Evolutionary conservation across 768 basidiomycete species (phyloP).

Genomic region (Leccinum uliginosum): DNA sequence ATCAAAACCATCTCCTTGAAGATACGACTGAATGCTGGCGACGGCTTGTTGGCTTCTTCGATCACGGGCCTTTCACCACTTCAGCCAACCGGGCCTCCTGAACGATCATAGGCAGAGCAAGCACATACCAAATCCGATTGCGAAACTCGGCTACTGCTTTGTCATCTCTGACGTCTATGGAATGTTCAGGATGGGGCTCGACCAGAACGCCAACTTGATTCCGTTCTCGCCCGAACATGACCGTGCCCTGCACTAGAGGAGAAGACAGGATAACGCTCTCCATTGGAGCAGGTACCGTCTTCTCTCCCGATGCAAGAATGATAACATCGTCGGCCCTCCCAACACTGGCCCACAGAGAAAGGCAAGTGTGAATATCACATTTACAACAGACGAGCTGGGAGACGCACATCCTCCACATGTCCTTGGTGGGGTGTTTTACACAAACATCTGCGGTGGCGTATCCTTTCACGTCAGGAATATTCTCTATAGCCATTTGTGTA

Average conservation of each 20-base stretch:
- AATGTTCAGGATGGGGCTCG: slow-evolving; percentile 17
- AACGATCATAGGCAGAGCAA: not conserved
- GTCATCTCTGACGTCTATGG: slow-evolving; percentile 21
- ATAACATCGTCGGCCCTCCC: slow-evolving; percentile 36
- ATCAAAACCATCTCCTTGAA: slow-evolving; percentile 54
- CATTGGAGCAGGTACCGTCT: slow-evolving; percentile 27
- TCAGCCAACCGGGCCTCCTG: not conserved
- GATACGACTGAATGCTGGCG: slow-evolving; percentile 41
- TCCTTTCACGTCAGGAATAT: slow-evolving; percentile 36
- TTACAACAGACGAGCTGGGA: rapidly evolving
- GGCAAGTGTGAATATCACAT: not conserved
- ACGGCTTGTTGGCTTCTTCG: slow-evolving; percentile 39
- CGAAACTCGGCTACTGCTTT: slow-evolving; percentile 25
- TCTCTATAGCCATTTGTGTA: slow-evolving; percentile 22
- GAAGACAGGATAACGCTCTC: slow-evolving; percentile 22
- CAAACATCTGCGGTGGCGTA: slow-evolving; percentile 44
- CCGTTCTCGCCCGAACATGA: slow-evolving; percentile 34
- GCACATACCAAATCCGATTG: slow-evolving; percentile 28
- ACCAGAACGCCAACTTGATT: slow-evolving; percentile 31
- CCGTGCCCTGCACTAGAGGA: slow-evolving; percentile 17
- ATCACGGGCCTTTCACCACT: slow-evolving; percentile 31
- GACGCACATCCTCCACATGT: slow-evolving; percentile 34
- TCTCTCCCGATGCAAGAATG: slow-evolving; percentile 24
- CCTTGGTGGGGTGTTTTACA: slow-evolving; percentile 41
- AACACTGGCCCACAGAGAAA: slow-evolving; percentile 1